phyloP scores from a whole-genome alignment of 2,329 filamentous ascomycete genomes.

The Taxawa tesnikishii region DNA sequence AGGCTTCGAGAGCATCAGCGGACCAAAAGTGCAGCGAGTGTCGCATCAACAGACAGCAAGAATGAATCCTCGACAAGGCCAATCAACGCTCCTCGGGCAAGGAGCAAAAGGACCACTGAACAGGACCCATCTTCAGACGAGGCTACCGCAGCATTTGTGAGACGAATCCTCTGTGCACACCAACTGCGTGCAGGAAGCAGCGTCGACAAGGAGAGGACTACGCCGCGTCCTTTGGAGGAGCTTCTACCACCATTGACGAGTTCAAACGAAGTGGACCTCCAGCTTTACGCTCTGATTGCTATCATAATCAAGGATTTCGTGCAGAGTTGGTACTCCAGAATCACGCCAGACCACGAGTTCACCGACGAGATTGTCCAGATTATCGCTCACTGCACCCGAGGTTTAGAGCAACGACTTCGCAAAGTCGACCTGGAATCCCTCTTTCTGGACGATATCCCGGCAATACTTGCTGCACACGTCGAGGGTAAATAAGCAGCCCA shows the following conservation, averaged over 20 bases:
- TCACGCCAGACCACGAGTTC: conserved; percentile 82
- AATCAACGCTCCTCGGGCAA: background rate
- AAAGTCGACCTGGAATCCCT: conserved; percentile 73
- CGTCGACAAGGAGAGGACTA: conserved; percentile 44
- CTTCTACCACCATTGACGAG: conserved; percentile 84
- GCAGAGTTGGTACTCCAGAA: conserved; percentile 82
- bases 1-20: too few relatives aligned
- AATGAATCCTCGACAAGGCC: background rate
- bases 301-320: conserved; percentile 85
- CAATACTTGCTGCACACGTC: conserved; percentile 68
- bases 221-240: conserved; percentile 59
- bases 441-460: conserved; percentile 76
- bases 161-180: conserved; percentile 71
- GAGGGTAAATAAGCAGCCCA: conserved; percentile 43
- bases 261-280: conserved; percentile 83
- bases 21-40: too few relatives aligned
- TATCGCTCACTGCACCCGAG: conserved; percentile 82
- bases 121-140: conserved; percentile 45
- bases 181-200: conserved; percentile 30
- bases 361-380: conserved; percentile 79
- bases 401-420: conserved; percentile 73
- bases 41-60: too few relatives aligned
- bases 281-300: conserved; percentile 85
- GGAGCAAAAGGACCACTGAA: conserved; percentile 24
- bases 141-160: conserved; percentile 69